These are phyloP conservation scores for Sarocladium strictum DNA, from an alignment of 2,329 filamentous ascomycete genomes.

Conservation along the genomic window DNA sequence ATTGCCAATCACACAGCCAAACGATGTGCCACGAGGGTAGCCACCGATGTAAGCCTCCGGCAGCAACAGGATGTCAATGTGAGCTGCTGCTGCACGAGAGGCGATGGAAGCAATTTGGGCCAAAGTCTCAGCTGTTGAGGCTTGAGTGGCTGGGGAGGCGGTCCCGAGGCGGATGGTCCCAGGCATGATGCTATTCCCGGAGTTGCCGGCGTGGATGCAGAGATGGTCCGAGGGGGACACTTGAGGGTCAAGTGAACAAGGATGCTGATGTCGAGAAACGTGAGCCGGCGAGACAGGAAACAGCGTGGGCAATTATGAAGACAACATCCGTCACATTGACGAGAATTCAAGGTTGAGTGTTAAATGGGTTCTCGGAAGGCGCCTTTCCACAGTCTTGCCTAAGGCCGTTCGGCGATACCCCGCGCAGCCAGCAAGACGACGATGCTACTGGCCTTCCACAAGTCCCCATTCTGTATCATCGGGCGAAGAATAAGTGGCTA, in stretches of 20 bases:
- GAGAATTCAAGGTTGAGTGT: neutral
- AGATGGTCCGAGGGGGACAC: neutral
- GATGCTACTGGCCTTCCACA: too few species aligned
- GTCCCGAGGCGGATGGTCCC: constrained; percentile 46
- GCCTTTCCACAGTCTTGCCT: too few species aligned
- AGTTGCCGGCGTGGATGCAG: too few species aligned
- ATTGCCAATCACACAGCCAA: constrained; percentile 68
- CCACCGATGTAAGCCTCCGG: constrained; percentile 91
- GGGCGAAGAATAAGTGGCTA: too few species aligned
- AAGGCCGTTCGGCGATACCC: too few species aligned
- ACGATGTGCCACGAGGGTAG: constrained; percentile 76
- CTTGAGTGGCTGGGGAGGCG: constrained; percentile 46
- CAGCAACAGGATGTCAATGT: constrained; percentile 70
- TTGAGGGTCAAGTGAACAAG: neutral
- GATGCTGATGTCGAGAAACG: neutral
- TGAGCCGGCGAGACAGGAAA: neutral
- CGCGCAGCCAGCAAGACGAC: too few species aligned
- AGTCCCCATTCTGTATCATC: too few species aligned
- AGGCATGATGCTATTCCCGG: neutral
- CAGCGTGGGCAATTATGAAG: neutral
- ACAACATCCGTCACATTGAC: neutral
- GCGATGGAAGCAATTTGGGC: constrained; percentile 58
- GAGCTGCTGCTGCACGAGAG: constrained; percentile 49
- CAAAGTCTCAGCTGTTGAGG: constrained; percentile 55
- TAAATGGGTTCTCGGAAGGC: too few species aligned